Base-by-base conservation (phyloP, 169 alveolate genomes). In the Plasmodium gaboni region DNA sequence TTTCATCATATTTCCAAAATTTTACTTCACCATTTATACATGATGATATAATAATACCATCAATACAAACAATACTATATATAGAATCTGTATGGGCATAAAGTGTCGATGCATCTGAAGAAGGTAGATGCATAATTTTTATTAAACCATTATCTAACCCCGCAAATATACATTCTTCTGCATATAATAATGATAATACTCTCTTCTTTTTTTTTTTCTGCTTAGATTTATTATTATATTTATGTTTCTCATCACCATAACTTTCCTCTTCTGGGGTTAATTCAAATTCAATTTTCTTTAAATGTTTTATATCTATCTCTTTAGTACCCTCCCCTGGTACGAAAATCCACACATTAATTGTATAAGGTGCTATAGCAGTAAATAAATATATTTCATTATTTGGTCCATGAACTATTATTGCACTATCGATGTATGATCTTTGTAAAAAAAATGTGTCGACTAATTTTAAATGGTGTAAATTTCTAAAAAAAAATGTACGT, bases 151-250 rank as follows among this genome's bases (percentile, higher is more conserved):
- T 86, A 60, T 86, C 92, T 28, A 86, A 59, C 4, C 92, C 92
- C 15, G 92, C 92, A 51, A 86, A 86, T 59, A 86, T 71, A n/a
- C 92, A 86, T 65, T 86, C 92, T 86, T 86, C 92, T 13, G 92
- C 92, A 64, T 86, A 86, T 44, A 86, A 73, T 51, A 86, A 53
- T 5, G 92, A 69, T 48, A 86, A 42, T 3, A 86, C 80, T 73
- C 87, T 59, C 63, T 86, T 86, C 32, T 86, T 86, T 64, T 64
- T 86, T 60, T 71, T 59, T 55, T 60, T 86, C 32, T 15, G 24
- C 3, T 15, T 53, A 0, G 28, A 32, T 50, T 86, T 86, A 26
- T 83, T 83, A 57, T 83, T 83, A 51, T 53, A 38, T 71, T 72
- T 71, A 28, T 60, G 15, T 72, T 86, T 86, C 9, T 86, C 69